A percentile compares a stretch with the other conserved stretches of the same genome.
Evolutionary conservation across 148 eudicot genomes (phyloP).

Genomic region (Rhododendron ferrugineum): DNA sequence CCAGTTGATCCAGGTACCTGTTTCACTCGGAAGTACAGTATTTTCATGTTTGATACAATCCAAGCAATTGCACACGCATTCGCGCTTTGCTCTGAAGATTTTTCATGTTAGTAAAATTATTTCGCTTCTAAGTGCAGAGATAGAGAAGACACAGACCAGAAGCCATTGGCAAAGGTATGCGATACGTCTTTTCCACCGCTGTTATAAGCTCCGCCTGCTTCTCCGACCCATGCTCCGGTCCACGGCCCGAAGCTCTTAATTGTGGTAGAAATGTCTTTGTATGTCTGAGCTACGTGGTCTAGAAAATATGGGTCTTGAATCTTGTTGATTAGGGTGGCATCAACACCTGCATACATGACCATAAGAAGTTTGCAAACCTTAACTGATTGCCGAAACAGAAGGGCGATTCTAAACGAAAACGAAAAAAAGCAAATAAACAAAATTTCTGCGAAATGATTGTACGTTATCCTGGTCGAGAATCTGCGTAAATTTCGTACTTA

Average conservation of each 20-base stretch:
- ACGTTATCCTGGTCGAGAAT: not conserved
- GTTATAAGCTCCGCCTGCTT: slow-evolving; percentile 57
- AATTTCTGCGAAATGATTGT: not conserved
- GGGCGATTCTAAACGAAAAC: not conserved
- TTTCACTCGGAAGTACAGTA: not conserved
- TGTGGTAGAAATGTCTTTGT: slow-evolving; percentile 12
- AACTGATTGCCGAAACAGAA: not conserved
- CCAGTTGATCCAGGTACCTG: slow-evolving; percentile 67
- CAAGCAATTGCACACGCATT: not conserved
- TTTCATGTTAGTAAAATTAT: not conserved
- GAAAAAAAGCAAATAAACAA: not conserved
- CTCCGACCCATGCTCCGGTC: slow-evolving; percentile 54
- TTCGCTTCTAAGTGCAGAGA: not conserved
- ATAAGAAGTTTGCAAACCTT: not conserved
- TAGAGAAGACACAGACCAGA: slow-evolving; percentile 23
- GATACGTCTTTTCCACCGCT: slow-evolving; percentile 55
- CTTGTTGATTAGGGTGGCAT: slow-evolving; percentile 31
- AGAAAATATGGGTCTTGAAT: slow-evolving; percentile 40
- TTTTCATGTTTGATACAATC: not conserved
- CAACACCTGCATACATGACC: slow-evolving; percentile 26
- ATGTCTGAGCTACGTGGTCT: slow-evolving; percentile 27
- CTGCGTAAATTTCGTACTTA: not conserved
- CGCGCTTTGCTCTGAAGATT: not conserved
- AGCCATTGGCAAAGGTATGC: slow-evolving; percentile 43
- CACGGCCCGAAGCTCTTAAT: slow-evolving; percentile 25